Conservation (phyloP, 1,284 basidiomycete species). For the Ustilago cynodontis region DNA sequence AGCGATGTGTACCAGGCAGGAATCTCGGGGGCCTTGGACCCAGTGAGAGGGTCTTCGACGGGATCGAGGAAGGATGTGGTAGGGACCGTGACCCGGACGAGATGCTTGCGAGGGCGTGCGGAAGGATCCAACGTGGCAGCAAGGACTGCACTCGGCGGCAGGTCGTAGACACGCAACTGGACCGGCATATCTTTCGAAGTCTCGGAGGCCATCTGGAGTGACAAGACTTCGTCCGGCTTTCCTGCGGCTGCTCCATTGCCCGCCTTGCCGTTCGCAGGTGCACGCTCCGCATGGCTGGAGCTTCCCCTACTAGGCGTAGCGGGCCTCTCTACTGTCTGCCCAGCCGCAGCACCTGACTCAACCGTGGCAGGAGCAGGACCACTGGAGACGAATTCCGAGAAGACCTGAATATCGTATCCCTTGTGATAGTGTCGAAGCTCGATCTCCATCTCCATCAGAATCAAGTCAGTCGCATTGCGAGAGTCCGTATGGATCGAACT, state of each 20-base stretch:
- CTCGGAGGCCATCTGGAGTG: constrained; percentile 36
- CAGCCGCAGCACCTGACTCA: background rate
- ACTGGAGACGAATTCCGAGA: constrained; percentile 37
- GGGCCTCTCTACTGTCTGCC: constrained; percentile 1
- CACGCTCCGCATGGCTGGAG: background rate
- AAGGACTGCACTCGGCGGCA: constrained; percentile 66
- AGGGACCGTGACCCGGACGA: constrained; percentile 60
- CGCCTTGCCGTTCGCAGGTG: constrained; percentile 10
- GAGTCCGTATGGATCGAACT: constrained; percentile 50
- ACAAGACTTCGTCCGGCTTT: background rate
- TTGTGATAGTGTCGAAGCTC: constrained; percentile 65
- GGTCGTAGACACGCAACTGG: constrained; percentile 55
- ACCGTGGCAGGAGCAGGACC: background rate
- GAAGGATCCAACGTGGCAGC: constrained; percentile 64
- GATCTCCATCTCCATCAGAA: constrained; percentile 63
- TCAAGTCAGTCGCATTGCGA: constrained; percentile 45
- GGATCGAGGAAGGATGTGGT: constrained; percentile 46
- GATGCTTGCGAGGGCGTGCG: constrained; percentile 62
- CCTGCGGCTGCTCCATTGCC: background rate
- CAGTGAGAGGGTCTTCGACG: constrained; percentile 47
- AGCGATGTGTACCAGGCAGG: constrained; percentile 51
- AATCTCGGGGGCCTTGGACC: constrained; percentile 39
- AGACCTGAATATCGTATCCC: constrained; percentile 63
- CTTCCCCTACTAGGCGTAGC: constrained; percentile 10
- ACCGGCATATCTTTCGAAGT: constrained; percentile 53